These are phyloP conservation scores for Glonium stellatum DNA, from an alignment of 495 filamentous ascomycete species.

Conservation along the genomic window DNA sequence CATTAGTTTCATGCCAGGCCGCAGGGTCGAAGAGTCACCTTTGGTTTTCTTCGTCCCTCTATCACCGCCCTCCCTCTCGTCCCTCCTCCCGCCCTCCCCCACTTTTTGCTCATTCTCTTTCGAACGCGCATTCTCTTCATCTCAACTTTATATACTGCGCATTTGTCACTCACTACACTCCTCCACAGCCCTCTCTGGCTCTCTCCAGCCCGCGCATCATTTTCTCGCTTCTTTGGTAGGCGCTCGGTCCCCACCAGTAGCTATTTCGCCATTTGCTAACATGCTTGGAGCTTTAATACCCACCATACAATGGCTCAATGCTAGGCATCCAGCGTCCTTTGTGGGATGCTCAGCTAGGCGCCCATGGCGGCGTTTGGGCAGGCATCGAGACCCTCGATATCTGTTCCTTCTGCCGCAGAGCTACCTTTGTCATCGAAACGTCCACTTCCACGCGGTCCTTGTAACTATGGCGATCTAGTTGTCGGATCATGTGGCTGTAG, in stretches of 20 bases:
- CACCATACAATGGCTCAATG: slow-evolving; percentile 15
- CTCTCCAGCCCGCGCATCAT: neutral
- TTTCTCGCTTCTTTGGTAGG: slow-evolving; percentile 8
- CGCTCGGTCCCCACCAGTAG: slow-evolving; percentile 12
- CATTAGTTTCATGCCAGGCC: neutral
- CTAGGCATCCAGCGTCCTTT: slow-evolving; percentile 10
- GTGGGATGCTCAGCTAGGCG: slow-evolving; percentile 22
- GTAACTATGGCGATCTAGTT: slow-evolving; percentile 54
- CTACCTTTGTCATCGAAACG: slow-evolving; percentile 8
- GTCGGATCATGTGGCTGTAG: slow-evolving; percentile 54
- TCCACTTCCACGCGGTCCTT: slow-evolving; percentile 43
- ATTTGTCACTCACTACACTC: neutral
- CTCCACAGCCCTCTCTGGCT: neutral
- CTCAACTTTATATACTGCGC: slow-evolving; percentile 8
- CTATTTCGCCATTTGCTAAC: slow-evolving; percentile 8
- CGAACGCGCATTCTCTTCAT: neutral
- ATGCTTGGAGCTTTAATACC: slow-evolving; percentile 4
- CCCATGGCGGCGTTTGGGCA: slow-evolving; percentile 21
- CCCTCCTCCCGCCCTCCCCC: neutral
- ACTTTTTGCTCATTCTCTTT: neutral
- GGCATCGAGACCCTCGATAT: neutral
- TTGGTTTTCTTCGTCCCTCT: slow-evolving; percentile 12
- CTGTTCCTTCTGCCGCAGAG: slow-evolving; percentile 1
- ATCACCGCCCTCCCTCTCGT: slow-evolving; percentile 1
- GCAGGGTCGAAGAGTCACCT: slow-evolving; percentile 16